A percentile compares a stretch with the other conserved stretches of the same genome.
phyloP scores from a whole-genome alignment of 495 filamentous ascomycete species.

The Penicillium herquei region DNA sequence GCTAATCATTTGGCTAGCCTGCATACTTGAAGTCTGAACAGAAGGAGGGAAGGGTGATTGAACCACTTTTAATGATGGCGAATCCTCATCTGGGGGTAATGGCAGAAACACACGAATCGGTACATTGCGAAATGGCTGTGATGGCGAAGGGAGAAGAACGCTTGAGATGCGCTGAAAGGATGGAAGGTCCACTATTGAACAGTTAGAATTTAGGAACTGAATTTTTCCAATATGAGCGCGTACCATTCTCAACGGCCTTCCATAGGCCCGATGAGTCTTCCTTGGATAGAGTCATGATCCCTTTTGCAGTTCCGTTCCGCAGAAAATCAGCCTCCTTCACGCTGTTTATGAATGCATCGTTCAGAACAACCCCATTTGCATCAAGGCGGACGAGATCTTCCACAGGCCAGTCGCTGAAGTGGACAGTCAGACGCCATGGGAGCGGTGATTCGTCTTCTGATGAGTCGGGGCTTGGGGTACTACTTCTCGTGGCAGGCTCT shows the following conservation, averaged over 20 bases:
- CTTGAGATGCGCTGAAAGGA: conserved; percentile 72
- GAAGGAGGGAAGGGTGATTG: conserved; percentile 63
- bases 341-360: conserved; percentile 89
- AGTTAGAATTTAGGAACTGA: neutral
- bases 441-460: conserved; percentile 31
- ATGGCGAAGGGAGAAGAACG: conserved; percentile 73
- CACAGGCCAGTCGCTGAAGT: conserved; percentile 73
- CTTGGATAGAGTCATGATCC: conserved; percentile 88
- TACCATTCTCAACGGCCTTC: conserved; percentile 79
- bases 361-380: conserved; percentile 55
- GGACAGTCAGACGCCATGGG: conserved; percentile 77
- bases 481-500: conserved; percentile 49
- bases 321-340: conserved; percentile 96
- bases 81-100: conserved; percentile 49
- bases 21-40: conserved; percentile 25
- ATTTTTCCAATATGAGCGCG: neutral
- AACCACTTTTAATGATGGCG: conserved; percentile 62
- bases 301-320: conserved; percentile 85
- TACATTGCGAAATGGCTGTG: conserved; percentile 70
- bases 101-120: conserved; percentile 89
- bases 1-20: conserved; percentile 26
- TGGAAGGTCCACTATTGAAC: conserved; percentile 63
- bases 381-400: conserved; percentile 67
- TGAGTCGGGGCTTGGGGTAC: conserved; percentile 26
- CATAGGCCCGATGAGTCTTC: conserved; percentile 85